These are phyloP conservation scores for Lithohypha guttulata DNA, from an alignment of 2,329 filamentous ascomycete species.

Conservation along the genomic window DNA sequence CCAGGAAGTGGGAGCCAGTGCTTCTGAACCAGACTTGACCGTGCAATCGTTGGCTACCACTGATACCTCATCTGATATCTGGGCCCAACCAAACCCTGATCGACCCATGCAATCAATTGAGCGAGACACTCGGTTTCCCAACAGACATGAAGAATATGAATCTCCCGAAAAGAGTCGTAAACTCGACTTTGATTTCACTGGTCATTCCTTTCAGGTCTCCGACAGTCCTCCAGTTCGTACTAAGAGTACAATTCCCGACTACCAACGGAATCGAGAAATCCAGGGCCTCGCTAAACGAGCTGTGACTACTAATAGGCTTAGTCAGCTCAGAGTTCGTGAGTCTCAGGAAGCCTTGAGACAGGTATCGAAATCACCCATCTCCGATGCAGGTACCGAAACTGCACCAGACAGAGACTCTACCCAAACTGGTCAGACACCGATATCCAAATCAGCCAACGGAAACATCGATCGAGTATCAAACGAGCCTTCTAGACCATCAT, in stretches of 20 bases:
- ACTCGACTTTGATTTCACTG: conserved; percentile 25
- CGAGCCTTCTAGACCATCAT: no score
- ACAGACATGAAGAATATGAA: conserved; percentile 11
- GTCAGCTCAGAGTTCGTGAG: conserved; percentile 17
- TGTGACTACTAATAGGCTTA: conserved; percentile 18
- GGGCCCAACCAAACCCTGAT: conserved; percentile 19
- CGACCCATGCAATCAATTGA: conserved; percentile 18
- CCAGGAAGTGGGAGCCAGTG: neutral
- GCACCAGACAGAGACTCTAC: no score
- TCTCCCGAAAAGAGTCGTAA: conserved; percentile 20
- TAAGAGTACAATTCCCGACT: conserved; percentile 14
- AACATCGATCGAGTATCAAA: no score
- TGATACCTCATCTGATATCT: conserved; percentile 16
- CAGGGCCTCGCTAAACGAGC: conserved; percentile 17
- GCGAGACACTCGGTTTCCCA: conserved; percentile 13
- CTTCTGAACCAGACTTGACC: conserved; percentile 2
- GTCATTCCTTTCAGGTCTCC: conserved; percentile 24
- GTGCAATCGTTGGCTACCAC: conserved; percentile 11
- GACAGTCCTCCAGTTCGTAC: conserved; percentile 25
- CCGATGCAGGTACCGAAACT: no score
- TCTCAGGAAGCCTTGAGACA: conserved; percentile 13
- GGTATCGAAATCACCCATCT: neutral
- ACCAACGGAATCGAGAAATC: conserved; percentile 21
- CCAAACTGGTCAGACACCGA: no score
- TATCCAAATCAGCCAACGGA: no score